Percentiles rank a stretch among this genome's conserved stretches.
Conservation (phyloP, 805 yeast species). For the Kodamaea leandrae region DNA sequence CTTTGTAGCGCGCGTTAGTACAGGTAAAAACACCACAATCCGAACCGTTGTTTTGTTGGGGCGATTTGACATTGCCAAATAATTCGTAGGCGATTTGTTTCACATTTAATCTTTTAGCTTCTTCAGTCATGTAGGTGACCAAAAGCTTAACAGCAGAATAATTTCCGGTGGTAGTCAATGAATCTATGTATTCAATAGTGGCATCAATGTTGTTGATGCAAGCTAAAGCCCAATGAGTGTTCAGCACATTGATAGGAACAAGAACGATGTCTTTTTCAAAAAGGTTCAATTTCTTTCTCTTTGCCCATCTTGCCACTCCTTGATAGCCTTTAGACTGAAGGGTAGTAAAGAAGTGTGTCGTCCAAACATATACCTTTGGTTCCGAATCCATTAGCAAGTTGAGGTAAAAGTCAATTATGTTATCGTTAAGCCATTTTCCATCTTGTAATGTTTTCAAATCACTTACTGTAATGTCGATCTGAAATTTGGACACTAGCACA, state of each 20-base stretch:
- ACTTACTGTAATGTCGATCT: constrained; percentile 58
- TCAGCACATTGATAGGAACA: constrained; percentile 80
- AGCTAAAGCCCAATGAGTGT: constrained; percentile 91
- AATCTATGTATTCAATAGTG: constrained; percentile 73
- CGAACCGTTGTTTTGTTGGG: constrained; percentile 84
- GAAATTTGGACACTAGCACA: constrained; percentile 32
- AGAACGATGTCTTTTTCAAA: constrained; percentile 62
- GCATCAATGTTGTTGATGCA: constrained; percentile 62
- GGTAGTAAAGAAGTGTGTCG: constrained; percentile 84
- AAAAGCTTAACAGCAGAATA: constrained; percentile 44
- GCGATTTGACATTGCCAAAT: constrained; percentile 42
- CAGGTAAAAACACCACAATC: constrained; percentile 97
- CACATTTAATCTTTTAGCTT: constrained; percentile 52
- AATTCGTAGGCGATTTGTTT: constrained; percentile 22
- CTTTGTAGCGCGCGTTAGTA: constrained; percentile 63
- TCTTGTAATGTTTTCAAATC: constrained; percentile 74
- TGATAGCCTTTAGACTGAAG: constrained; percentile 69
- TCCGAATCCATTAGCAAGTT: constrained; percentile 46
- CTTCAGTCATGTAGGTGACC: constrained; percentile 62
- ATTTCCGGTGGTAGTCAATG: constrained; percentile 53
- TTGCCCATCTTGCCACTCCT: constrained; percentile 85
- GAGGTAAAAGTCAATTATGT: constrained; percentile 80
- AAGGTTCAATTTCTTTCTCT: constrained; percentile 66
- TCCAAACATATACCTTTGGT: constrained; percentile 61
- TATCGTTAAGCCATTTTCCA: constrained; percentile 86